Conservation (phyloP, 352 stramenopile species). For the Pythium graminicola region DNA sequence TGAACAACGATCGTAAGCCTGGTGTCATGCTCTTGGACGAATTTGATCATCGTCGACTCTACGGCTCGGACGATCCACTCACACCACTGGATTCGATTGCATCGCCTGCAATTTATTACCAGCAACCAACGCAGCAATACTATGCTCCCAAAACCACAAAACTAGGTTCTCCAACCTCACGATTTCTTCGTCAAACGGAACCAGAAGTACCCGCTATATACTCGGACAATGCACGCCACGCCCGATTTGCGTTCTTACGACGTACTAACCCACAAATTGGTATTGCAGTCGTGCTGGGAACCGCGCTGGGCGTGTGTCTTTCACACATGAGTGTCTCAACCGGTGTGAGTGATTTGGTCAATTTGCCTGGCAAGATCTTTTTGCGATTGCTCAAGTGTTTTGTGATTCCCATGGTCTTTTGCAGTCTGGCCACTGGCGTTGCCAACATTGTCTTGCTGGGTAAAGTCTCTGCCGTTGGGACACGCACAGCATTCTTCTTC, state of each 20-base stretch:
- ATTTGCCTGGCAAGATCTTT: constrained; percentile 63
- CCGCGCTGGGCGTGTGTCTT: constrained; percentile 43
- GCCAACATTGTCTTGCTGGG: constrained; percentile 65
- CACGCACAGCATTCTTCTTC: constrained; percentile 60
- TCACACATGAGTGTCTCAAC: constrained; percentile 30
- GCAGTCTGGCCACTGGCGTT: constrained; percentile 60
- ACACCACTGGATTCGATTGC: constrained; percentile 34
- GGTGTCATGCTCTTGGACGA: constrained; percentile 27
- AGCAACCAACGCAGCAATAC: constrained; percentile 18
- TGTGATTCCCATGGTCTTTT: constrained; percentile 79
- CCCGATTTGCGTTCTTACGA: constrained; percentile 19
- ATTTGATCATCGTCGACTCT: constrained; percentile 15
- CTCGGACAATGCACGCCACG: constrained; percentile 10
- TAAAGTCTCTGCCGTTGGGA: constrained; percentile 55
- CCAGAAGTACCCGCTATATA: constrained; percentile 16
- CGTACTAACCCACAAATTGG: constrained; percentile 27
- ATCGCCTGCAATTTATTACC: constrained; percentile 36
- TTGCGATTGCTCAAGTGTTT: constrained; percentile 59
- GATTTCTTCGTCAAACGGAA: constrained; percentile 1
- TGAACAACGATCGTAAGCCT: too few relatives aligned
- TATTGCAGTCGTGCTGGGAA: constrained; percentile 35
- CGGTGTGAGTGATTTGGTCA: constrained; percentile 41
- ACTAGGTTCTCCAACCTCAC: constrained; percentile 2
- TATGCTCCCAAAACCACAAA: constrained; percentile 22
- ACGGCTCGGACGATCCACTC: constrained; percentile 21